Evolutionary conservation across 148 eudicot species (phyloP).

Genomic region (Amaranthus palmeri): DNA sequence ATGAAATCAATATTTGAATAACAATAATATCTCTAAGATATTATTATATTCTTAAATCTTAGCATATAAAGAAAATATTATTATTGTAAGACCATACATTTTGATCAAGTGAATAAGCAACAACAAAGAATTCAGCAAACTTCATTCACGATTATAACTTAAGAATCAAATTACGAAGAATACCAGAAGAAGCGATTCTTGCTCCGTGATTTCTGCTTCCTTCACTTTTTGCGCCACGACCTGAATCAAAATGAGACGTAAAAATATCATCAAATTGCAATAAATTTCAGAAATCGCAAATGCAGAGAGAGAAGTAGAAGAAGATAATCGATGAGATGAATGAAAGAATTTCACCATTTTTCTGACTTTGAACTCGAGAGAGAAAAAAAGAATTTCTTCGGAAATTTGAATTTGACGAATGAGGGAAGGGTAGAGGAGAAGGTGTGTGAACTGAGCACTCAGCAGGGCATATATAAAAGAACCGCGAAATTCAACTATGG

Average conservation of each 20-base stretch:
- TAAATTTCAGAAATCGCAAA: neutral
- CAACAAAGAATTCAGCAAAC: neutral
- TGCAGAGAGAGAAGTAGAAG: neutral
- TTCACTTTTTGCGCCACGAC: constrained; percentile 70
- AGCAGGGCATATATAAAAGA: neutral
- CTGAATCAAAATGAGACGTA: constrained; percentile 22
- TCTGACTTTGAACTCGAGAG: neutral
- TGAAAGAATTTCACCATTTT: constrained; percentile 13
- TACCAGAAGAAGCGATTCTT: constrained; percentile 87
- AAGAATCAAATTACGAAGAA: neutral
- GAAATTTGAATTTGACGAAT: constrained; percentile 5
- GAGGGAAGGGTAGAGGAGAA: neutral
- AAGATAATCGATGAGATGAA: neutral
- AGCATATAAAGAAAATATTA: too few relatives aligned
- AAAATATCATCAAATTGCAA: neutral
- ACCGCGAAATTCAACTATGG: neutral
- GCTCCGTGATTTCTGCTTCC: constrained; percentile 89
- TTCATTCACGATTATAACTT: neutral
- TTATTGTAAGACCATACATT: too few relatives aligned
- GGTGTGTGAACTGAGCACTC: neutral
- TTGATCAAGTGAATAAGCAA: neutral
- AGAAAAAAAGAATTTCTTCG: neutral
- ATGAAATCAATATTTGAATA: neutral
- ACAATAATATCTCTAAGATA: neutral
- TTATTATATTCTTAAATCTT: too few relatives aligned